phyloP scores from a whole-genome alignment of 352 stramenopile genomes.

The Thalassiosira hispida region DNA sequence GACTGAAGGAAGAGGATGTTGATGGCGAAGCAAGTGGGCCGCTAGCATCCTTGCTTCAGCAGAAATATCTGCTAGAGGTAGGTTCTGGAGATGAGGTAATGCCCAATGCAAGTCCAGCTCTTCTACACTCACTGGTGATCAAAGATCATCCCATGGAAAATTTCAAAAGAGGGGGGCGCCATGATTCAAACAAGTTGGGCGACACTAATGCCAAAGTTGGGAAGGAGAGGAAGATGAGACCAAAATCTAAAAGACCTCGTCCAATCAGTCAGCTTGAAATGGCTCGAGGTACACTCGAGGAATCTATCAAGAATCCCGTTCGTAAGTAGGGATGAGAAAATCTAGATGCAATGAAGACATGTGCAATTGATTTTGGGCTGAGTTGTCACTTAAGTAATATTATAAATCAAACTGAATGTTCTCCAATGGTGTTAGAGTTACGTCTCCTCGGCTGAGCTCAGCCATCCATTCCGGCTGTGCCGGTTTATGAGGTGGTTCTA shows the following conservation, averaged over 20 bases:
- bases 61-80: conserved; percentile 54
- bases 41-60: conserved; percentile 20
- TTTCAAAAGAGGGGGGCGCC: neutral
- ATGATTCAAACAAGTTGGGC: conserved; percentile 2
- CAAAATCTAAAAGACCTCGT: neutral
- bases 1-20: conserved; percentile 36
- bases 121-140: conserved; percentile 28
- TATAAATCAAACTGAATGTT: conserved; percentile 39
- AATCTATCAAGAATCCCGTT: conserved; percentile 16
- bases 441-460: neutral
- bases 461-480: conserved; percentile 26
- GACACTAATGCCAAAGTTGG: neutral
- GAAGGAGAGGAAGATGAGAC: neutral
- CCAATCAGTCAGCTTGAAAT: conserved; percentile 19
- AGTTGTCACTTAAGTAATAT: no score
- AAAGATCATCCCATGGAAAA: conserved; percentile 22
- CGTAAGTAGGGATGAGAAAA: conserved; percentile 20
- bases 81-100: conserved; percentile 43
- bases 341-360: neutral
- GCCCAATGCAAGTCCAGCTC: conserved; percentile 25
- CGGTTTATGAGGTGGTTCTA: conserved; percentile 26
- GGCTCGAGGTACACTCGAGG: conserved; percentile 6
- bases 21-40: neutral
- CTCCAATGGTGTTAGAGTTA: conserved; percentile 18
- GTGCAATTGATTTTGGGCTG: neutral